Conservation (phyloP, 306 rosid genomes). For the Oemleria cerasiformis region DNA sequence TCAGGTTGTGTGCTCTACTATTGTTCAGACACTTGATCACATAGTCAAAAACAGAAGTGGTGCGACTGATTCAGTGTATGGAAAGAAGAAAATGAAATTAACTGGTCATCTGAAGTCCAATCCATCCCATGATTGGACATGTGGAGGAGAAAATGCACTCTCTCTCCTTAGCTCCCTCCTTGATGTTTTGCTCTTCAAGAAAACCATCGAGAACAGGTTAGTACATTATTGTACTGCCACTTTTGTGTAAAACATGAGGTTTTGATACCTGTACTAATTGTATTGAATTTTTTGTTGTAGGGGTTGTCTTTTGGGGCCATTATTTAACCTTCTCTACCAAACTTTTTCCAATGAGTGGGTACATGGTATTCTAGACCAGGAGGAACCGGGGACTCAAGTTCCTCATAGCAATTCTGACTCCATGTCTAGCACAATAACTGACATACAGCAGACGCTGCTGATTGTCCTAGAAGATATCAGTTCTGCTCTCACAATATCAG, state of each 20-base stretch:
- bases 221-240: constrained; percentile 1
- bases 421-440: constrained; percentile 27
- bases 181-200: constrained; percentile 79
- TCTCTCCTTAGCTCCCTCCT: constrained; percentile 65
- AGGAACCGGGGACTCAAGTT: constrained; percentile 29
- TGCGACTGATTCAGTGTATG: constrained; percentile 27
- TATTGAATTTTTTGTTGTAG: constrained; percentile 42
- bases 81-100: constrained; percentile 59
- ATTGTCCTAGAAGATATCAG: constrained; percentile 72
- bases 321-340: constrained; percentile 59
- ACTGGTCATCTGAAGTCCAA: constrained; percentile 31
- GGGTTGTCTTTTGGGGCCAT: constrained; percentile 60
- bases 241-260: background rate
- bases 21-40: constrained; percentile 52
- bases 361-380: constrained; percentile 28
- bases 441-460: constrained; percentile 73
- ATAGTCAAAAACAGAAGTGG: constrained; percentile 34
- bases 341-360: constrained; percentile 56
- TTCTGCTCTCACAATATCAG: constrained; percentile 40
- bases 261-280: constrained; percentile 2
- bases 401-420: constrained; percentile 35
- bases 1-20: constrained; percentile 58
- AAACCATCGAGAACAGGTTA: constrained; percentile 67
- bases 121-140: constrained; percentile 27
- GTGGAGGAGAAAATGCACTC: constrained; percentile 40